phyloP scores from a whole-genome alignment of 108 stramenopile species.

The Cyclotella cryptica region DNA sequence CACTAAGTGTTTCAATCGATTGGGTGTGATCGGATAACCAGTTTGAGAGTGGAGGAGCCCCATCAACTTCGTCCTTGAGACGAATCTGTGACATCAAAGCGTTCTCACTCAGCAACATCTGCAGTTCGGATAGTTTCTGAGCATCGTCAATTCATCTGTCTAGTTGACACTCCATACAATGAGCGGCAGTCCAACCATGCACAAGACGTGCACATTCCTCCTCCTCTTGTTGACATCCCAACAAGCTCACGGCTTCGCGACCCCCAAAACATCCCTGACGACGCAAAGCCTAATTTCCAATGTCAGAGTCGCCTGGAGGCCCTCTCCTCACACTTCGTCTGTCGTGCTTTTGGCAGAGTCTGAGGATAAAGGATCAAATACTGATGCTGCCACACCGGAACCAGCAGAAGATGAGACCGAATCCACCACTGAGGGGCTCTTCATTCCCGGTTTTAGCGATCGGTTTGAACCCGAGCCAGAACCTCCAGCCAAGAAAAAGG shows the following conservation, averaged over 20 bases:
- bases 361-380: not conserved
- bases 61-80: too few species aligned
- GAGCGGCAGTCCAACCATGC: not conserved
- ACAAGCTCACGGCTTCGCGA: constrained; percentile 9
- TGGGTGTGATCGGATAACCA: too few species aligned
- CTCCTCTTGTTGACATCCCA: constrained; percentile 14
- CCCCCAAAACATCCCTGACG: constrained; percentile 9
- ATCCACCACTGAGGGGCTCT: constrained; percentile 37
- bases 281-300: not conserved
- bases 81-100: too few species aligned
- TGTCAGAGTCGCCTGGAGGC: not conserved
- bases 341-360: constrained; percentile 11
- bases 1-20: too few species aligned
- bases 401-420: constrained; percentile 37
- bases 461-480: constrained; percentile 7
- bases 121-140: too few species aligned
- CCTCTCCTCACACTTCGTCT: constrained; percentile 2
- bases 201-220: constrained; percentile 16
- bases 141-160: not conserved
- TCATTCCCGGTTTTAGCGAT: constrained; percentile 52
- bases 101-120: too few species aligned
- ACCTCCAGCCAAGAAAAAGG: constrained; percentile 3
- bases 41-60: too few species aligned
- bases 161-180: not conserved
- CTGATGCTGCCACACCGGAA: not conserved